phyloP scores from a whole-genome alignment of 352 stramenopile genomes.

The Poterioochromonas sp. region DNA sequence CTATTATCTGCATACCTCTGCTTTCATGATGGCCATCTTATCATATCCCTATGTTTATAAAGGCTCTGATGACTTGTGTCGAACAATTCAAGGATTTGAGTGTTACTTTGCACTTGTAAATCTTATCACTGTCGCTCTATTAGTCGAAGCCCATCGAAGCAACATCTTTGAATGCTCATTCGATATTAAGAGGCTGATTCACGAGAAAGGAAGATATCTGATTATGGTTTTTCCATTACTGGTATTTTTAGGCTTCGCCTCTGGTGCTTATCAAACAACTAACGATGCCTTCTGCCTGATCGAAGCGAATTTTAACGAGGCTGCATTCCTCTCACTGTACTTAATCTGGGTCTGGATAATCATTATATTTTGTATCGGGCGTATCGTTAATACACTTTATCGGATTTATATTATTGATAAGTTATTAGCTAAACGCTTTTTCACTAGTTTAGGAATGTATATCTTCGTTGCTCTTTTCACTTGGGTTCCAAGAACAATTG shows the following conservation, averaged over 20 bases:
- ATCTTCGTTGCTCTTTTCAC: neutral
- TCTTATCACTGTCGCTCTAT: neutral
- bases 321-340: neutral
- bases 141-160: neutral
- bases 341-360: neutral
- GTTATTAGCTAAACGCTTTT: neutral
- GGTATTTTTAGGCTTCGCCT: neutral
- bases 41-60: neutral
- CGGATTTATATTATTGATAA: neutral
- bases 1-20: neutral
- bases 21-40: neutral
- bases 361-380: neutral
- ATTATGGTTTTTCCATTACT: neutral
- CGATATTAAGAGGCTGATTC: neutral
- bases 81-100: neutral
- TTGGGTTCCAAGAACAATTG: neutral
- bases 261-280: neutral
- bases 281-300: no score
- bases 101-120: neutral
- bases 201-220: neutral
- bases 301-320: no score
- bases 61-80: neutral
- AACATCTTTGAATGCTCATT: neutral
- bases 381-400: neutral
- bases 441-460: neutral